Base-by-base conservation (phyloP, 306 rosid genomes). In the Quercus ilex region DNA sequence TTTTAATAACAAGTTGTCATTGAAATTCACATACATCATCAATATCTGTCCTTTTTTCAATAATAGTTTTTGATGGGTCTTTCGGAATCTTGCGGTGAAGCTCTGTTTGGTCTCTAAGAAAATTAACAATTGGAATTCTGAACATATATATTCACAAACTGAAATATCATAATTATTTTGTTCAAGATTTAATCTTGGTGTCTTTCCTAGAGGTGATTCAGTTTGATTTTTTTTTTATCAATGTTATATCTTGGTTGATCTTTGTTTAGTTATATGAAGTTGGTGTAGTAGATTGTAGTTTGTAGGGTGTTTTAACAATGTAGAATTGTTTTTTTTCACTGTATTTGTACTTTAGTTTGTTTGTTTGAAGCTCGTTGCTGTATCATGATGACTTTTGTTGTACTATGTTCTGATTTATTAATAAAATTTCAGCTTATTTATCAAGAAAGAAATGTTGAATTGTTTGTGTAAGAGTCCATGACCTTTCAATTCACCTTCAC, bases 401-500 rank as follows among this genome's bases (percentile, higher is more conserved):
- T 26, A 52, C 28, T 26, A 67, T 26, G 41, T 26, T 71, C 7
- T 55, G 2, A 23, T 70, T 17, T 7, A 41, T 71, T 78, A 49
- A 1, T 43, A 51, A 20, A 74, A 19, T 4, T 17, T 6, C 51
- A 52, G 70, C 12, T 60, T 75, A 8, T 75, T 74, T 6, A 21
- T 41, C 23, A 30, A 52, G 25, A 33, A 23, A 49, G 41, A 70
- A 53, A 62, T 70, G 57, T 49, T 49, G 53, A 49, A 49, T 49
- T 49, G 71, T 18, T 41, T 71, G 81, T 30, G 55, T 17, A 72
- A 57, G 57, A 21, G 57, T 53, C 51, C 51, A n/a, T 82, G 74
- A 84, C 79, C 30, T 55, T 56, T 35, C 5, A 71, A 31, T 83
- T 20, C 38, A 3, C 55, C 58, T 78, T 76, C 82, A 73, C n/a